Evolutionary conservation across 1,139 yeast species (phyloP), one percentile per base, ranked within the genome.

Genomic region (Blastobotrys apis): DNA sequence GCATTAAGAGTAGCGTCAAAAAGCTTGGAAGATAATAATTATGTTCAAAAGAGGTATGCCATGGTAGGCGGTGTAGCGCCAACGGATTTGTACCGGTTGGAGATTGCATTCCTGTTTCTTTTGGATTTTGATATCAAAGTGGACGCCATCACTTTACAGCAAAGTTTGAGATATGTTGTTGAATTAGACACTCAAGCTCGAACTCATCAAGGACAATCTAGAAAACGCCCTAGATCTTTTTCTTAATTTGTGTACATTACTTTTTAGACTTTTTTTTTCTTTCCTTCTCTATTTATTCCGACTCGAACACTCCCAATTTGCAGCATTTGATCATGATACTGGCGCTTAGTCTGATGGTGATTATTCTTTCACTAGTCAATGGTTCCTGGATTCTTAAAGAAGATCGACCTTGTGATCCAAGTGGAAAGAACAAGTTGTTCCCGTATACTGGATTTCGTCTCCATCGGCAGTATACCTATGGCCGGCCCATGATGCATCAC

Each of bases 391-490:
- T 52, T 13, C 20, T 53, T 12, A 40, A 45, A 21, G 66, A 63
- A 42, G 71, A 68, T 44, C 61, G 61, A 39, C 57, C 60, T 3
- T 73, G 77, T 52, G 68, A 71, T 52, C 73, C 75, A 1, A 43
- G 49, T 12, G 54, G 56, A 21, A 47, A 49, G 13, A 52, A 54
- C 27, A 52, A 59, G n/a, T 13, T 59, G n/a, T 22, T 67, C 5
- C 72, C 76, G 0, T 81, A 75, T 51, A 71, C 82, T 0, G 90
- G 90, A 1, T 78, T 80, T 57, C 75, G 77, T 48, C 65, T 81
- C 2, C 73, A 74, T 41, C 67, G 82, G 36, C 73, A 75, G 31
- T 76, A 74, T 52, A 47, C 64, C 2, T 54, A 47, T 33, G 72
- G 71, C 29, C 55, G 78, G 26, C 70, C 71, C 1, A 60, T 75